Percentiles rank a stretch among this genome's conserved stretches.
phyloP scores from a whole-genome alignment of 768 basidiomycete species.

The Trametes cingulata region DNA sequence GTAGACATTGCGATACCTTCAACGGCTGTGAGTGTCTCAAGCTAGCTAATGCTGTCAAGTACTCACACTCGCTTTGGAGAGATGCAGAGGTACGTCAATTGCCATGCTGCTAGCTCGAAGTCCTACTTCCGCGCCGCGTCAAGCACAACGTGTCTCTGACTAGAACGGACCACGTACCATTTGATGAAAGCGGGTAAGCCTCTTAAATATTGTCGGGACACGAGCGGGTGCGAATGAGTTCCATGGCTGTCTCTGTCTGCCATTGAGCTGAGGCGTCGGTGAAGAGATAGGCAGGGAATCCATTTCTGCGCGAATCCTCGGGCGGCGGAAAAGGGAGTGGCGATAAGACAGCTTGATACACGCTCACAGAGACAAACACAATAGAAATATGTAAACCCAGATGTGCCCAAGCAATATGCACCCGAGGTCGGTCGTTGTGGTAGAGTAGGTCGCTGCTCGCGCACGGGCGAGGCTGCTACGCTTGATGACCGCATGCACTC shows the following conservation, averaged over 20 bases:
- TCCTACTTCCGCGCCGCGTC: conserved; percentile 54
- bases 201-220: conserved; percentile 77
- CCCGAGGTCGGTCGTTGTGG: too few relatives aligned
- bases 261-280: conserved; percentile 19
- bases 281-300: conserved; percentile 31
- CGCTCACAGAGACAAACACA: neutral
- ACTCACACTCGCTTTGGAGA: conserved; percentile 88
- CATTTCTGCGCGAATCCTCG: conserved; percentile 23
- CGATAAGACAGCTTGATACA: conserved; percentile 3
- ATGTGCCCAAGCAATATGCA: too few relatives aligned
- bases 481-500: conserved; percentile 6
- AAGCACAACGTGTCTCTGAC: neutral
- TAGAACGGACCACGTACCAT: conserved; percentile 55
- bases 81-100: conserved; percentile 90
- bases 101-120: conserved; percentile 96
- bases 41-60: neutral
- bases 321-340: neutral
- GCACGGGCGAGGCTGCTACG: neutral
- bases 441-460: too few relatives aligned
- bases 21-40: neutral
- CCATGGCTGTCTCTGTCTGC: conserved; percentile 2
- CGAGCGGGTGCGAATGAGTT: conserved; percentile 44
- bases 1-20: conserved; percentile 92
- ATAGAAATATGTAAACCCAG: too few relatives aligned
- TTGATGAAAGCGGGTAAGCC: conserved; percentile 80